A percentile compares a stretch with the other conserved stretches of the same genome.
Evolutionary conservation across 2,329 filamentous ascomycete genomes (phyloP).

Genomic region (Ophiosphaerella narmari): DNA sequence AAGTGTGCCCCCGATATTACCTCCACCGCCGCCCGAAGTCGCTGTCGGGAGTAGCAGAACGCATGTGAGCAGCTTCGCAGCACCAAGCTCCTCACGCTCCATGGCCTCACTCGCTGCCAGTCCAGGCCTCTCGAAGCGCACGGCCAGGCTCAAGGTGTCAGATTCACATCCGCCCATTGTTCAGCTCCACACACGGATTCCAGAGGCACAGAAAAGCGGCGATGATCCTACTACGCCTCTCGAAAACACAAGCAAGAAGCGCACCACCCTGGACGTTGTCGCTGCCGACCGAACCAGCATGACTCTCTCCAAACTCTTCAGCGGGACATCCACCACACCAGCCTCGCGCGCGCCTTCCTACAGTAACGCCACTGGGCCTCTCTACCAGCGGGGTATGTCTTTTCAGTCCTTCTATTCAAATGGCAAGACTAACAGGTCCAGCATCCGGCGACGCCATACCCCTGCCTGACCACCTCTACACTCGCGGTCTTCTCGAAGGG

Average conservation of each 20-base stretch:
- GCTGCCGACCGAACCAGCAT: slow-evolving; percentile 47
- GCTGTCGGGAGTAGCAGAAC: slow-evolving; percentile 7
- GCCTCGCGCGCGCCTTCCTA: slow-evolving; percentile 51
- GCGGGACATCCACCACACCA: slow-evolving; percentile 44
- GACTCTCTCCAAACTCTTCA: slow-evolving; percentile 52
- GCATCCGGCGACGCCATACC: slow-evolving; percentile 46
- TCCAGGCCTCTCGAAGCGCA: slow-evolving; percentile 33
- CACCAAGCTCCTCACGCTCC: slow-evolving; percentile 34
- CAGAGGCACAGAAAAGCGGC: slow-evolving; percentile 53
- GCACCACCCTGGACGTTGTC: slow-evolving; percentile 32
- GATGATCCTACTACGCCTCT: slow-evolving; percentile 54
- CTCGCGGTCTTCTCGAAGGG: slow-evolving; percentile 56
- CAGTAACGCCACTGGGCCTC: slow-evolving; percentile 41
- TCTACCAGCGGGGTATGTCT: slow-evolving; percentile 38
- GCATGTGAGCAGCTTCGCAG: slow-evolving; percentile 15
- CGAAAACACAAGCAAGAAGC: slow-evolving; percentile 30
- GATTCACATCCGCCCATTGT: slow-evolving; percentile 35
- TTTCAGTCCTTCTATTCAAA: too few relatives aligned
- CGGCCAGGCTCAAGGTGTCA: slow-evolving; percentile 31
- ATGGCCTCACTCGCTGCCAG: slow-evolving; percentile 31
- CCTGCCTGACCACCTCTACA: slow-evolving; percentile 58
- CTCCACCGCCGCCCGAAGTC: slow-evolving; percentile 17
- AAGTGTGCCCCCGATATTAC: slow-evolving; percentile 17
- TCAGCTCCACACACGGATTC: slow-evolving; percentile 42
- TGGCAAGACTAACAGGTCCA: slow-evolving; percentile 21